A percentile compares a stretch with the other conserved stretches of the same genome.
Evolutionary conservation across 306 rosid genomes (phyloP).

Genomic region (Quercus dentata): DNA sequence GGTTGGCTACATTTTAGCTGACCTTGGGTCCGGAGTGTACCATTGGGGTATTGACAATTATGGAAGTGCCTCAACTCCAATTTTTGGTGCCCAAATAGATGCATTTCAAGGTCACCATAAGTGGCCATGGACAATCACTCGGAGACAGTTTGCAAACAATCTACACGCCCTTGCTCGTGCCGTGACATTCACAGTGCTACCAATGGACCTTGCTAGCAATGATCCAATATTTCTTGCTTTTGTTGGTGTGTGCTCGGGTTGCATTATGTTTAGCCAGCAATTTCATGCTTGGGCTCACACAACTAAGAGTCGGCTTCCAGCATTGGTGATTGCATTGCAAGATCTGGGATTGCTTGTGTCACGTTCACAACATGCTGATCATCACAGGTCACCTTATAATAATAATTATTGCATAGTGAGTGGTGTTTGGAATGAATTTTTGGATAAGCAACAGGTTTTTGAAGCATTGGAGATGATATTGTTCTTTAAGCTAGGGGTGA

Average conservation of each 20-base stretch:
- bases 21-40: conserved; percentile 84
- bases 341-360: conserved; percentile 68
- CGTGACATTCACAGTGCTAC: conserved; percentile 59
- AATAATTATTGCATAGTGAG: conserved; percentile 90
- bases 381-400: conserved; percentile 77
- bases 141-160: conserved; percentile 84
- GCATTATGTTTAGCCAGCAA: conserved; percentile 96
- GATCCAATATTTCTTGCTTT: conserved; percentile 57
- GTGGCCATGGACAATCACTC: conserved; percentile 86
- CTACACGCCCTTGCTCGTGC: conserved; percentile 67
- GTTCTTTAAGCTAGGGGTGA: conserved; percentile 58
- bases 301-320: conserved; percentile 72
- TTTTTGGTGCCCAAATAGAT: conserved; percentile 75
- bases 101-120: conserved; percentile 93
- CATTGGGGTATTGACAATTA: conserved; percentile 93
- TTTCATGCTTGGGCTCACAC: conserved; percentile 97
- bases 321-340: conserved; percentile 53
- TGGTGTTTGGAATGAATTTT: conserved; percentile 78
- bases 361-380: conserved; percentile 61
- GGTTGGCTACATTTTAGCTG: conserved; percentile 72
- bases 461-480: conserved; percentile 73
- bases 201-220: conserved; percentile 47
- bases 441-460: conserved; percentile 61
- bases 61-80: conserved; percentile 57
- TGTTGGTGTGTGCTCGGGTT: conserved; percentile 54